phyloP scores from a whole-genome alignment of 768 basidiomycete genomes.

The Rhizopogon vinicolor region DNA sequence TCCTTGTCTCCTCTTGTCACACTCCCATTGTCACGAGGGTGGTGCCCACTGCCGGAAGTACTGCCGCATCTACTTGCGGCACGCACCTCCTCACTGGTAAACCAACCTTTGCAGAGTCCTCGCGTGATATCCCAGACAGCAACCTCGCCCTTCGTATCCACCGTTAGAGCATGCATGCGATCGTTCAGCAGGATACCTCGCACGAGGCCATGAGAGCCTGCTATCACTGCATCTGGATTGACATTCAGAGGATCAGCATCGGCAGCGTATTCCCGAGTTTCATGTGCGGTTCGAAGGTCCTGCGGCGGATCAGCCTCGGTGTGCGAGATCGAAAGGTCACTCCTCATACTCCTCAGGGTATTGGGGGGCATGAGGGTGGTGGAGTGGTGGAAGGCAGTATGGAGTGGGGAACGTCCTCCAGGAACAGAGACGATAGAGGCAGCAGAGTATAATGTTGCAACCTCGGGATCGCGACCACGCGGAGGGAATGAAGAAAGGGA shows the following conservation, averaged over 20 bases:
- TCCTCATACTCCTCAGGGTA: conserved; percentile 14
- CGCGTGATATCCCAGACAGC: conserved; percentile 91
- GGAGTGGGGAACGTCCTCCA: conserved; percentile 32
- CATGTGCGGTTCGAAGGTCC: conserved; percentile 48
- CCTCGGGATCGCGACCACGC: conserved; percentile 64
- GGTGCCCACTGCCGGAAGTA: conserved; percentile 29
- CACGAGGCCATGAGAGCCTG: conserved; percentile 78
- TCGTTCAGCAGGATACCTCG: conserved; percentile 83
- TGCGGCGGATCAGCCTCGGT: conserved; percentile 25
- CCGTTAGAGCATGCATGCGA: conserved; percentile 83
- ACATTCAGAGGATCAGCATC: conserved; percentile 60
- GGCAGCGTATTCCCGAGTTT: conserved; percentile 74
- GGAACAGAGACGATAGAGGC: conserved; percentile 75
- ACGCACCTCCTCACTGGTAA: conserved; percentile 59
- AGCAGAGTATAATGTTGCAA: conserved; percentile 84
- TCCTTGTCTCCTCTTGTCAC: conserved; percentile 35
- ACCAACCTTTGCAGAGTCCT: conserved; percentile 71
- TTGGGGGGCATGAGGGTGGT: conserved; percentile 22
- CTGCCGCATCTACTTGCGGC: conserved; percentile 49
- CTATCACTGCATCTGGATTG: conserved; percentile 65
- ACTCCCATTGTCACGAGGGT: conserved; percentile 27
- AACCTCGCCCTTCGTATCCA: conserved; percentile 85
- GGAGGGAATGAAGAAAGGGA: conserved; percentile 28
- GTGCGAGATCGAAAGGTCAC: conserved; percentile 14
- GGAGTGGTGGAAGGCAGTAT: conserved; percentile 29